Evolutionary conservation across 2,329 filamentous ascomycete genomes (phyloP), one percentile per base, ranked within the genome.

Genomic region (Talaromyces sp.): DNA sequence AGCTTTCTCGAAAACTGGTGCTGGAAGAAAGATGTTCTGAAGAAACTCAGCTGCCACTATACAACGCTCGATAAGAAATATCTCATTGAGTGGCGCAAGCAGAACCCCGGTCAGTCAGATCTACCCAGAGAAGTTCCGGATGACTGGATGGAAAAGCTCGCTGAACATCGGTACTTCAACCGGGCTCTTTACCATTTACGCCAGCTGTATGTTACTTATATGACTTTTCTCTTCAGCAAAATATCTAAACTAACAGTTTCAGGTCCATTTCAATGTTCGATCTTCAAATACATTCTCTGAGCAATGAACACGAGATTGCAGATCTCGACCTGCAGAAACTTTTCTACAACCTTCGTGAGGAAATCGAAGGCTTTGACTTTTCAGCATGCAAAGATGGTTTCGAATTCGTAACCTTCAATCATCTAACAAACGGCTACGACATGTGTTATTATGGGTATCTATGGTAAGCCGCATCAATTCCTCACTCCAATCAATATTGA

Each of bases 1-100:
- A 76, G 79, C 62, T 73, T 81, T 48, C 73, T 81, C 1, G 79
- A 81, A 70, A 77, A 80, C 64, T 81, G 78, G 79, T 77, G 76
- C 60, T 80, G 79, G 78, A 5, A 45, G 1, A 22, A 8, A 3
- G 22, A 45, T 6, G 22, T 47, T 3, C 11, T 60, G n/a, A n/a
- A 59, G 8, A n/a, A 33, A 33, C 27, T 59, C 19, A 60, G 41
- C n/a, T 19, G 57, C 16, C 57, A 60, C 27, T 60, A 47, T 14
- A 19, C 57, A 13, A 16, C n/a, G 2, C 56, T 59, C 14, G 10
- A n/a, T 10, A 11, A 24, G 6, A 27, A 45, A 10, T 59, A 59
- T 27, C 39, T 59, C 3, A 3, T 13, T n/a, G 16, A 35, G 13
- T 54, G 50, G 50, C 27, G 27, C 27, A 35, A 16, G 14, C 9